Evolutionary conservation across 192 early-diverging fungal genomes (phyloP).

Genomic region (Coemansia sp.): DNA sequence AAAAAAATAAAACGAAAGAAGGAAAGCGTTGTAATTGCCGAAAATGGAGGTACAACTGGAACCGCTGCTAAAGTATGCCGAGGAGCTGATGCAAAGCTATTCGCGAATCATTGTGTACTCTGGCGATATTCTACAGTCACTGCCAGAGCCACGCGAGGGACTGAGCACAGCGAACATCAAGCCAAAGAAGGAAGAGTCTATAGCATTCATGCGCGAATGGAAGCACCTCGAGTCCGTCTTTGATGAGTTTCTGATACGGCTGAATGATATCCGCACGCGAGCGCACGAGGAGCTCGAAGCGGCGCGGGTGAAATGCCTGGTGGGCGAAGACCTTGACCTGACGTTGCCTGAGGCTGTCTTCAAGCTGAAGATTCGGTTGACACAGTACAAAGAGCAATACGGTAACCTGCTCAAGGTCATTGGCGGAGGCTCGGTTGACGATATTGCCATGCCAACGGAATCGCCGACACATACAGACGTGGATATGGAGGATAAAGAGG

Average conservation of each 20-base stretch:
- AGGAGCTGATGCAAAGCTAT: constrained; percentile 47
- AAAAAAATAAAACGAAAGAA: neutral
- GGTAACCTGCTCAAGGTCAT: constrained; percentile 30
- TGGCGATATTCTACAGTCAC: constrained; percentile 48
- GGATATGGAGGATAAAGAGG: neutral
- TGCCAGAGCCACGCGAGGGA: constrained; percentile 48
- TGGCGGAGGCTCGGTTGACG: constrained; percentile 17
- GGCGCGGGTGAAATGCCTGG: constrained; percentile 38
- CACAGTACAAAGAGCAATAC: constrained; percentile 39
- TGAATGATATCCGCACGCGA: constrained; percentile 44
- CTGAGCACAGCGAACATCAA: constrained; percentile 51
- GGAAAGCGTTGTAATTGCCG: neutral
- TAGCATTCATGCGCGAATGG: constrained; percentile 46
- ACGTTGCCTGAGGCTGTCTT: constrained; percentile 37
- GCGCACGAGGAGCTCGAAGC: constrained; percentile 53
- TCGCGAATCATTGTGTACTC: constrained; percentile 51
- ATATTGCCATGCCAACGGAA: constrained; percentile 10
- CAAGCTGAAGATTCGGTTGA: constrained; percentile 21
- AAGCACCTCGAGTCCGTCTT: constrained; percentile 47
- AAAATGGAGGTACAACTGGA: constrained; percentile 28
- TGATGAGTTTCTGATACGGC: constrained; percentile 47
- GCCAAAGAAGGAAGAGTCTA: constrained; percentile 49
- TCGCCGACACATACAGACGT: neutral
- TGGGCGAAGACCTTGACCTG: constrained; percentile 41
- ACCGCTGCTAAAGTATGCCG: constrained; percentile 46